phyloP scores from a whole-genome alignment of 2,329 filamentous ascomycete genomes.

The Talaromyces sp. region DNA sequence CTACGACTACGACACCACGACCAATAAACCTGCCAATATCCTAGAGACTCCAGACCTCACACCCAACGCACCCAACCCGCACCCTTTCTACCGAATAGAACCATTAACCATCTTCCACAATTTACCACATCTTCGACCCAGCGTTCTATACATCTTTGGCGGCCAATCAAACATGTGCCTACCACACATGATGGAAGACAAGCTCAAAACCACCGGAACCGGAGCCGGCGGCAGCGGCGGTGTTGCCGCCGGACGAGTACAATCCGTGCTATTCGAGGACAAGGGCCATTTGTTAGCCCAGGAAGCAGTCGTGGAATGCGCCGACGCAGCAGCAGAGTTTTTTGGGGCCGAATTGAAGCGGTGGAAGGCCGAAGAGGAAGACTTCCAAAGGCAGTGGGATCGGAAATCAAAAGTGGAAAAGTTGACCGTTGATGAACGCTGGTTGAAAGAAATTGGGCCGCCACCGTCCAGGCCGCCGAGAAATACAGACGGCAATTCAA shows the following conservation, averaged over 20 bases:
- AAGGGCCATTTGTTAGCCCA: slow-evolving; percentile 79
- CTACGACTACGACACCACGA: slow-evolving; percentile 54
- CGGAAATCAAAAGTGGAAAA: slow-evolving; percentile 49
- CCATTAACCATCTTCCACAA: slow-evolving; percentile 31
- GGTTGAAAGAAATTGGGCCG: slow-evolving; percentile 36
- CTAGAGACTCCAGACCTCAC: slow-evolving; percentile 44
- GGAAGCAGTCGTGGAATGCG: slow-evolving; percentile 66
- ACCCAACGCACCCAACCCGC: slow-evolving; percentile 21
- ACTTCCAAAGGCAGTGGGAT: slow-evolving; percentile 52
- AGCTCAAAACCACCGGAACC: slow-evolving; percentile 35
- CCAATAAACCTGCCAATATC: slow-evolving; percentile 31
- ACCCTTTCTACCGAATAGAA: slow-evolving; percentile 43
- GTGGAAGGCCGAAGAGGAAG: slow-evolving; percentile 54
- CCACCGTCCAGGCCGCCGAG: slow-evolving; percentile 19
- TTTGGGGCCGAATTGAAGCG: slow-evolving; percentile 51
- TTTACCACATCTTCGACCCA: slow-evolving; percentile 40
- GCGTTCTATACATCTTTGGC: slow-evolving; percentile 42
- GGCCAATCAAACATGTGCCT: slow-evolving; percentile 37
- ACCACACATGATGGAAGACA: slow-evolving; percentile 34
- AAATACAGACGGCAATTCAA: slow-evolving; percentile 8
- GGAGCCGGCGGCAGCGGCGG: slow-evolving; percentile 38
- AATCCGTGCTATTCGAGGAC: slow-evolving; percentile 57
- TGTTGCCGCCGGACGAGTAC: slow-evolving; percentile 65
- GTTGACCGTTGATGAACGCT: slow-evolving; percentile 52
- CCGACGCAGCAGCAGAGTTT: slow-evolving; percentile 54